Conservation (phyloP, 257 asterid species). For the Solanum gracilifrons region DNA sequence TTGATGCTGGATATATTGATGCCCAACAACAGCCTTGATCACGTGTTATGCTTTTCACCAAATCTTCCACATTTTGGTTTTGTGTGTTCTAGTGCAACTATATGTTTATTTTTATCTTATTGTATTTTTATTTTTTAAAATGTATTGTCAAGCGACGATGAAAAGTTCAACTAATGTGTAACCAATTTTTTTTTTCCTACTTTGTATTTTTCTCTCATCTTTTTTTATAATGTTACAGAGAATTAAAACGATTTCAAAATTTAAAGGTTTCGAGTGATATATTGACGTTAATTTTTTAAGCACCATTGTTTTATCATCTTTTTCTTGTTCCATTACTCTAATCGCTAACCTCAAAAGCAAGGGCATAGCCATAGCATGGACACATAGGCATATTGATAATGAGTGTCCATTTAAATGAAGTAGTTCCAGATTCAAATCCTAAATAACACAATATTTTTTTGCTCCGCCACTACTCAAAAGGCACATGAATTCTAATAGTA, state of each 20-base stretch:
- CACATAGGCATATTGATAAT: too few species aligned
- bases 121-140: background rate
- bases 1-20: conserved; percentile 90
- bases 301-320: accelerated
- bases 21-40: conserved; percentile 95
- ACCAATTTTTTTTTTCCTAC: background rate
- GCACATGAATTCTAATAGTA: background rate
- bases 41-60: background rate
- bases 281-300: too few species aligned
- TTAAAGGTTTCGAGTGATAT: too few species aligned
- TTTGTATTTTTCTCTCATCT: background rate
- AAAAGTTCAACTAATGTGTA: background rate
- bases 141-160: background rate
- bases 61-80: background rate
- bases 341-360: background rate
- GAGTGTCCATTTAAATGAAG: too few species aligned
- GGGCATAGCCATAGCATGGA: too few species aligned
- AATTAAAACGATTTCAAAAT: too few species aligned
- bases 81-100: background rate
- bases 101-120: background rate
- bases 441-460: too few species aligned
- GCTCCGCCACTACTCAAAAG: too few species aligned
- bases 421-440: too few species aligned
- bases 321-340: background rate
- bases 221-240: too few species aligned